These are phyloP conservation scores for Acer negundo DNA, from an alignment of 345 rosid species.

Conservation along the genomic window DNA sequence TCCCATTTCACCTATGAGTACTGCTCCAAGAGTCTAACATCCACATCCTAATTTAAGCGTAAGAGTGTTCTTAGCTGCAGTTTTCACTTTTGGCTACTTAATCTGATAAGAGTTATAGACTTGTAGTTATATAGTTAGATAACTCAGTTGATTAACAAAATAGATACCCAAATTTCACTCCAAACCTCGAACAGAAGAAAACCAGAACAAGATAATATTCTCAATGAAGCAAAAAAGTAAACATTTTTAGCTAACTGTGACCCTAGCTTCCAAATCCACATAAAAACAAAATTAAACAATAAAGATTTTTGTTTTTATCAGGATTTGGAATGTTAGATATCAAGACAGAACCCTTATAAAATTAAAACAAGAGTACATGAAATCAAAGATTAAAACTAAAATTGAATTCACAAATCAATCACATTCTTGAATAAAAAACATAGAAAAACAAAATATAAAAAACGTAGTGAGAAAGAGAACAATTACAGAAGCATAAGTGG, in stretches of 20 bases:
- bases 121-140: not conserved
- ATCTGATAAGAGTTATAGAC: not conserved
- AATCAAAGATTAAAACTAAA: not conserved
- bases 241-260: too few relatives aligned
- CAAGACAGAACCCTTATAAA: too few relatives aligned
- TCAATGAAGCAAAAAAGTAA: too few relatives aligned
- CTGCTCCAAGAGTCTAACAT: too few relatives aligned
- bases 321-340: too few relatives aligned
- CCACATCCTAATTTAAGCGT: not conserved
- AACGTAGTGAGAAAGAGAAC: constrained; percentile 18
- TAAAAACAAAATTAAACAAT: too few relatives aligned
- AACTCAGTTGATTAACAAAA: not conserved
- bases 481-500: constrained; percentile 65
- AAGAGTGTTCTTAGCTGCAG: not conserved
- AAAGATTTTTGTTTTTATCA: not conserved
- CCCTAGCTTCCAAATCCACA: too few relatives aligned
- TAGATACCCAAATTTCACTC: not conserved
- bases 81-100: not conserved
- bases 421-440: constrained; percentile 7
- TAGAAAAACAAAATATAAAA: not conserved
- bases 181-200: not conserved
- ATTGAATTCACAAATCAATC: not conserved
- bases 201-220: not conserved
- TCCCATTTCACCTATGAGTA: not conserved
- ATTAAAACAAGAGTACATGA: not conserved